These are phyloP conservation scores for Catharanthus roseus DNA, from an alignment of 257 asterid genomes.

Conservation along the genomic window DNA sequence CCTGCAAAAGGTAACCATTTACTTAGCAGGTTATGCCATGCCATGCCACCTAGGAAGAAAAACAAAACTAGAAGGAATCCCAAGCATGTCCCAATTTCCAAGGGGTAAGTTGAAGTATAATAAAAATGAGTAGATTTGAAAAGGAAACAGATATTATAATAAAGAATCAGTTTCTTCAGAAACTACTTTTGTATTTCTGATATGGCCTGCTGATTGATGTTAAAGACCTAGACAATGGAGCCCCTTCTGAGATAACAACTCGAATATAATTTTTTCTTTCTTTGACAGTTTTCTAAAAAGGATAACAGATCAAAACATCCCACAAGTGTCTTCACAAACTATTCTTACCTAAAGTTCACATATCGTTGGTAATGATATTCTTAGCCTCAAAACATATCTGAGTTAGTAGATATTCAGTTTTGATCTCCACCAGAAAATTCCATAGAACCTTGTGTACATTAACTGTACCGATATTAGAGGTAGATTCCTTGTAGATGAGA, in stretches of 20 bases:
- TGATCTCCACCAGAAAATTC: not conserved
- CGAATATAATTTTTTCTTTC: not conserved
- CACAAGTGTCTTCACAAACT: not conserved
- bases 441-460: not conserved
- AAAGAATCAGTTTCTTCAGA: not conserved
- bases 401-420: not conserved
- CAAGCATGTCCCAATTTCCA: not conserved
- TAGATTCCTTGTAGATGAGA: not conserved
- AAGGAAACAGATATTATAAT: not conserved
- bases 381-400: not conserved
- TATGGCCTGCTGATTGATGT: not conserved
- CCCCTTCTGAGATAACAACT: not conserved
- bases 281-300: not conserved
- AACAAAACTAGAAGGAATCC: not conserved
- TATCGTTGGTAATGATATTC: not conserved
- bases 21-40: not conserved
- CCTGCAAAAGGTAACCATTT: constrained; percentile 39
- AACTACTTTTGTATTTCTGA: not conserved
- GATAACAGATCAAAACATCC: not conserved
- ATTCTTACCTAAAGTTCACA: not conserved
- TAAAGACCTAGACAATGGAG: not conserved
- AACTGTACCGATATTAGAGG: not conserved
- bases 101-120: not conserved
- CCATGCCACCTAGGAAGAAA: not conserved
- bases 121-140: not conserved